Evolutionary conservation across 139 green algal genomes (phyloP).

Genomic region (Nannochloris sp.): DNA sequence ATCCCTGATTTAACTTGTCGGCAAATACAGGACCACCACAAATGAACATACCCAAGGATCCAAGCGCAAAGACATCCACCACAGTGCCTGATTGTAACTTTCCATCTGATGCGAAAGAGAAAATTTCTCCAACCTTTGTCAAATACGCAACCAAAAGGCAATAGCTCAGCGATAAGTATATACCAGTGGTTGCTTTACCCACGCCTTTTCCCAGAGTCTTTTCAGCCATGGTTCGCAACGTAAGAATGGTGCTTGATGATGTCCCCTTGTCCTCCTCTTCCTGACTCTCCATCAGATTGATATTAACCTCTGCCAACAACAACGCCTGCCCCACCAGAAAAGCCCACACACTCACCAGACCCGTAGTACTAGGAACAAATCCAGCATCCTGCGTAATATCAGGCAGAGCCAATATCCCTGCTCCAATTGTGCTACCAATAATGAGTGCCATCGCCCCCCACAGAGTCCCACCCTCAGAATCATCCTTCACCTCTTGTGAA

Average conservation of each 20-base stretch:
- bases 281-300: slow-evolving; percentile 10
- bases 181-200: slow-evolving; percentile 19
- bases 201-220: slow-evolving; percentile 32
- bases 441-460: slow-evolving; percentile 53
- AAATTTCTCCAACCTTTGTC: slow-evolving; percentile 42
- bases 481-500: neutral
- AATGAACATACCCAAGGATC: slow-evolving; percentile 25
- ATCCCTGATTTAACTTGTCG: slow-evolving; percentile 26
- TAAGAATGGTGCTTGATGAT: slow-evolving; percentile 27
- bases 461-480: neutral
- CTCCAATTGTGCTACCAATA: slow-evolving; percentile 50
- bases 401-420: slow-evolving; percentile 60
- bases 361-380: slow-evolving; percentile 32
- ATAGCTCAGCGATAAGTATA: slow-evolving; percentile 53
- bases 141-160: slow-evolving; percentile 61
- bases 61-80: slow-evolving; percentile 7
- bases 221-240: slow-evolving; percentile 49
- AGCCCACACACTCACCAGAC: slow-evolving; percentile 35
- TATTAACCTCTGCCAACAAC: slow-evolving; percentile 64
- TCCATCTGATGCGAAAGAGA: slow-evolving; percentile 12
- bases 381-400: slow-evolving; percentile 32
- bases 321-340: slow-evolving; percentile 49
- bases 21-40: slow-evolving; percentile 15
- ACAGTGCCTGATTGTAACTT: neutral
- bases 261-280: neutral